Base-by-base conservation (phyloP, 139 green algal species). In the Coelastrella sp. region DNA sequence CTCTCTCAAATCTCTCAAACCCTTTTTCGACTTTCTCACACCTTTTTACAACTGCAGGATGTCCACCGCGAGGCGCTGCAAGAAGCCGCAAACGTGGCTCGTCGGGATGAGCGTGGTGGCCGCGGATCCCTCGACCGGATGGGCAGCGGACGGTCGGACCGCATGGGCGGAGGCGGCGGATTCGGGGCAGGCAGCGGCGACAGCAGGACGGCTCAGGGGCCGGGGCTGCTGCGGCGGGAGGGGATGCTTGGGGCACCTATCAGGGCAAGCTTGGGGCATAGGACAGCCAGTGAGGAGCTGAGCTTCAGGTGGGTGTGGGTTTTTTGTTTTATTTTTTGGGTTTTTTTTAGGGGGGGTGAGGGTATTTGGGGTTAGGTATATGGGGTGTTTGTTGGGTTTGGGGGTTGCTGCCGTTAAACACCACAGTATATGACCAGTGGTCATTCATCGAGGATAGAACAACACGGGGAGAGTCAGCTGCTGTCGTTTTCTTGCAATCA, bases 21-120 rank as follows among this genome's bases (percentile, higher is more conserved):
- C 3, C 3, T 49, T 49, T 49, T 49, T 5, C 35, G 3, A 49
- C 3, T 49, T 49, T 49, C 35, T 49, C 35, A 49, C 8, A 17
- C 12, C 27, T 70, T 17, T 22, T 70, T 49, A 11, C 19, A 10
- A 11, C 24, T 80, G 61, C 84, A 94, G 90, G 93, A 95, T 24
- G 84, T 95, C 25, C 93, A 95, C 91, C 83, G 89, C 9, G 93
- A 93, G 84, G 93, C 93, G 17, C 68, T 76, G 85, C 74, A 72
- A 65, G 91, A 94, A 84, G 88, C 88, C 3, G 68, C 56, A 14
- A 88, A 74, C 58, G 35, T 83, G 15, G 79, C 88, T 8, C 75
- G 75, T 15, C 88, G 88, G 0, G 68, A 84, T 22, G 78, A 87
- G 12, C 76, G 65, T 8, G 35, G 65, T 58, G 78, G 79, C 7